Conservation (phyloP, 2,329 filamentous ascomycete species). For the Penicillium concentricum region DNA sequence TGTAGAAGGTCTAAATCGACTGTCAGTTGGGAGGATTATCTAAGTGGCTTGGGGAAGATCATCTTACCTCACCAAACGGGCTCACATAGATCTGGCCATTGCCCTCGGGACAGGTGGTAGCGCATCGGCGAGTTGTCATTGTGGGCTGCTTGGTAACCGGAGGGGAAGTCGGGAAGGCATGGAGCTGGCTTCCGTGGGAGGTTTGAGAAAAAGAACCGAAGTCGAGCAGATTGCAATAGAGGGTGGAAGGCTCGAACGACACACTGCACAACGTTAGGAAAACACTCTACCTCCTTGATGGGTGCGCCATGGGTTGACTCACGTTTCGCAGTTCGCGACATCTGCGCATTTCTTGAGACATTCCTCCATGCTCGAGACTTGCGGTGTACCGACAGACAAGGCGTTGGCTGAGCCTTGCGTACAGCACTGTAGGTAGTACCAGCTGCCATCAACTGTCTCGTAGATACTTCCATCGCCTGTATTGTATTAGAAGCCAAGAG, state of each 20-base stretch:
- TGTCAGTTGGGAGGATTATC: neutral
- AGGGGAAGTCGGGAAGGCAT: neutral
- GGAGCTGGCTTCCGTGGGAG: neutral
- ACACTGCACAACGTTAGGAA: neutral
- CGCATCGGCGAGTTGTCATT: neutral
- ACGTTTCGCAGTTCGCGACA: too few species aligned
- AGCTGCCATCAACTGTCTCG: too few species aligned
- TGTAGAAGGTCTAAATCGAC: neutral
- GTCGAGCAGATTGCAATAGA: neutral
- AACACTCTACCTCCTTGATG: neutral
- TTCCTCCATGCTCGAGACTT: too few species aligned
- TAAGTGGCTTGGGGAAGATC: too few species aligned
- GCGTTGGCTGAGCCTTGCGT: too few species aligned
- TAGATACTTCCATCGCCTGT: too few species aligned
- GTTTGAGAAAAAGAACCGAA: neutral
- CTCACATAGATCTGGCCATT: slow-evolving; percentile 1
- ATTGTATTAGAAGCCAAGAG: too few species aligned
- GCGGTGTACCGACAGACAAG: too few species aligned
- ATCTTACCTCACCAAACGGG: neutral
- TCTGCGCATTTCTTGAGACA: too few species aligned
- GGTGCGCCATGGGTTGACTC: too few species aligned
- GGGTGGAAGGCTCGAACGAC: neutral
- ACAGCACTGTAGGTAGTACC: too few species aligned
- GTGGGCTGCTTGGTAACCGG: neutral
- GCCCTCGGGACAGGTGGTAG: neutral